These are phyloP conservation scores for Tylopilus intermedius DNA, from an alignment of 768 basidiomycete species.

Conservation along the genomic window DNA sequence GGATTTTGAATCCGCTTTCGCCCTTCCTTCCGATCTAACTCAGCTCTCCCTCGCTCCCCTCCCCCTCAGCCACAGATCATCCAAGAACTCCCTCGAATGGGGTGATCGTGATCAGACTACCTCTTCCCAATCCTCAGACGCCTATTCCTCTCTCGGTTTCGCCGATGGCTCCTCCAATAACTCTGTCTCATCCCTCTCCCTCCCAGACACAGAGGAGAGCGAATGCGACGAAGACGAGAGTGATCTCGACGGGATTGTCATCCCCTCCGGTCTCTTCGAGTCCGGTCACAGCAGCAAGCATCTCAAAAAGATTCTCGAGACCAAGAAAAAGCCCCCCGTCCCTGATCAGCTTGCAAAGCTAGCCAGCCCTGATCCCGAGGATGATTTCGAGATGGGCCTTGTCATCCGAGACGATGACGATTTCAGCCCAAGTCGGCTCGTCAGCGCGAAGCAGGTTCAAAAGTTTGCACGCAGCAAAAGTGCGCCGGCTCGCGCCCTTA, in stretches of 20 bases:
- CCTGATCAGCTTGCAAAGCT: slow-evolving; percentile 50
- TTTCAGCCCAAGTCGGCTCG: slow-evolving; percentile 72
- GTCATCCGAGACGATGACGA: slow-evolving; percentile 80
- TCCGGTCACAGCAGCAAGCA: slow-evolving; percentile 55
- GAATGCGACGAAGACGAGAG: slow-evolving; percentile 63
- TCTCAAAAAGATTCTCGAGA: slow-evolving; percentile 47
- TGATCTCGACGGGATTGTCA: slow-evolving; percentile 75
- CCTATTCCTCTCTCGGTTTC: slow-evolving; percentile 76
- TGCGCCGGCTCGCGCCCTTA: slow-evolving; percentile 46
- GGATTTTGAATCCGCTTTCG: slow-evolving; percentile 81
- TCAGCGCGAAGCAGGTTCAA: slow-evolving; percentile 43
- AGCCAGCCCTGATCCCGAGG: slow-evolving; percentile 63
- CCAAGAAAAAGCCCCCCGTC: slow-evolving; percentile 52
- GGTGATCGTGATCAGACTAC: slow-evolving; percentile 77
- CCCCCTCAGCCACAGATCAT: slow-evolving; percentile 69
- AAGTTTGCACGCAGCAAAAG: slow-evolving; percentile 54
- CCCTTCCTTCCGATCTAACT: slow-evolving; percentile 74
- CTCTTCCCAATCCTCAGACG: slow-evolving; percentile 84
- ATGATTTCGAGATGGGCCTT: slow-evolving; percentile 82
- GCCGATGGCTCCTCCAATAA: slow-evolving; percentile 67
- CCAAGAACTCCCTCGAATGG: slow-evolving; percentile 84
- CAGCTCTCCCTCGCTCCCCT: slow-evolving; percentile 77
- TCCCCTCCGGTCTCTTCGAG: slow-evolving; percentile 73
- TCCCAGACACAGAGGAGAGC: slow-evolving; percentile 71
- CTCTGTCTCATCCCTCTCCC: slow-evolving; percentile 58